Percentiles rank a stretch among this genome's conserved stretches.
Evolutionary conservation across 2,329 filamentous ascomycete species (phyloP).

Genomic region (Dactylellina leptospora): DNA sequence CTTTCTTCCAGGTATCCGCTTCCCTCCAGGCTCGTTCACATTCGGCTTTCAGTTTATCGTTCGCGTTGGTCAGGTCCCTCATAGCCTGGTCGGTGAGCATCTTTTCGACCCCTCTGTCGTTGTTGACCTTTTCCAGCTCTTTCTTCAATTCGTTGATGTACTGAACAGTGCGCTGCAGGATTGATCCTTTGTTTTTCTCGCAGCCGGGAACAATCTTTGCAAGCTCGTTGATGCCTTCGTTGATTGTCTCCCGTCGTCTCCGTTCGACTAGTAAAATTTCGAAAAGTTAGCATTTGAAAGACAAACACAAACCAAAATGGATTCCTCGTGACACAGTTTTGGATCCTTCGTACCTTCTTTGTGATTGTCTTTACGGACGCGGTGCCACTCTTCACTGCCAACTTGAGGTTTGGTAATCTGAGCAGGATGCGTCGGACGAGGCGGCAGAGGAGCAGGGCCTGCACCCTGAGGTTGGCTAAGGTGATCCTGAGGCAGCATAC

Average conservation of each 20-base stretch:
- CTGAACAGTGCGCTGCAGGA: slow-evolving; percentile 88
- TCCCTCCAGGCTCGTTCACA: slow-evolving; percentile 80
- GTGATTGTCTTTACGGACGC: slow-evolving; percentile 95
- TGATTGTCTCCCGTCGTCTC: slow-evolving; percentile 95
- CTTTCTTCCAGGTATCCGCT: slow-evolving; percentile 78
- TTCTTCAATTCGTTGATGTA: slow-evolving; percentile 96
- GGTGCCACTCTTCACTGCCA: slow-evolving; percentile 98
- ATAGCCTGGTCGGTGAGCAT: slow-evolving; percentile 88
- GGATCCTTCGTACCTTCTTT: slow-evolving; percentile 79
- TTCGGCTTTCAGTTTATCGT: slow-evolving; percentile 84
- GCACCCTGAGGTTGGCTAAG: slow-evolving; percentile 30
- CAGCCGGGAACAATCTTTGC: slow-evolving; percentile 97
- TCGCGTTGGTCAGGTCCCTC: slow-evolving; percentile 83
- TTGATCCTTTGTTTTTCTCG: slow-evolving; percentile 99
- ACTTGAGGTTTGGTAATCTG: slow-evolving; percentile 79
- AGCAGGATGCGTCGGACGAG: slow-evolving; percentile 65
- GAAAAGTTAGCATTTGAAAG: slow-evolving; percentile 56
- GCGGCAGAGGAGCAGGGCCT: slow-evolving; percentile 59
- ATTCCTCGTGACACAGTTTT: not conserved
- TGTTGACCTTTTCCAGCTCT: slow-evolving; percentile 60
- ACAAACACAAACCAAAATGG: not conserved
- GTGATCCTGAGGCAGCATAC: slow-evolving; percentile 44
- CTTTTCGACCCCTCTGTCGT: slow-evolving; percentile 89
- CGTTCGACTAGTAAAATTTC: slow-evolving; percentile 76
- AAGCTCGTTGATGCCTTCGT: slow-evolving; percentile 97